phyloP scores from a whole-genome alignment of 169 alveolate species.

The Plasmodium inui region DNA sequence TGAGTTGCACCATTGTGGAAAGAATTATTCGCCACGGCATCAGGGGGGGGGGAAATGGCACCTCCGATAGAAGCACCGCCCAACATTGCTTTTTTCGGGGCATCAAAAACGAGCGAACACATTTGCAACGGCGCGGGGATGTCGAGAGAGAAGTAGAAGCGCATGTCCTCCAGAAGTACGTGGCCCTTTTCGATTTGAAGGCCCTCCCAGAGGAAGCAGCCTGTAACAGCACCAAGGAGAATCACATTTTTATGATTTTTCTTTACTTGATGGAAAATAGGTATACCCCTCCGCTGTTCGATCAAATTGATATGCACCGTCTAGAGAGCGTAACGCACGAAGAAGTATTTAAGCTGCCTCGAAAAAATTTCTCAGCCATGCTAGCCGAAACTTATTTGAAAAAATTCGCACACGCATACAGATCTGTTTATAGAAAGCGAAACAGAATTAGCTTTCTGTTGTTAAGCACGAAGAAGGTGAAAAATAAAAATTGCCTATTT shows the following conservation, averaged over 20 bases:
- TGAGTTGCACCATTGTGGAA: slow-evolving; percentile 17
- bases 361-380: neutral
- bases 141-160: slow-evolving; percentile 14
- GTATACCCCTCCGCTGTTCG: neutral
- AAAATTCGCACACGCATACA: slow-evolving; percentile 35
- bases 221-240: slow-evolving; percentile 15
- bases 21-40: slow-evolving; percentile 1
- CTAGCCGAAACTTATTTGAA: slow-evolving; percentile 45
- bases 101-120: slow-evolving; percentile 16
- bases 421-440: neutral
- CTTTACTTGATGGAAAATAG: slow-evolving; percentile 45
- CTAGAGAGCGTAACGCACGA: slow-evolving; percentile 26
- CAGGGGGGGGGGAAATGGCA: neutral
- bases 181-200: slow-evolving; percentile 9
- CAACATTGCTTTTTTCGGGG: neutral
- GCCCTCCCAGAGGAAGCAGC: neutral
- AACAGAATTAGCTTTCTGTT: slow-evolving; percentile 49
- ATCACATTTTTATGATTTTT: slow-evolving; percentile 35
- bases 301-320: neutral
- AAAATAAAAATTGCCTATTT: slow-evolving; percentile 53
- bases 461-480: slow-evolving; percentile 26
- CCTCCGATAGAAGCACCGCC: neutral
- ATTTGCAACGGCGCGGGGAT: slow-evolving; percentile 19
- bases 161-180: slow-evolving; percentile 2
- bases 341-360: slow-evolving; percentile 6